Base-by-base conservation (phyloP, 139 green algal species). In the Coccomyxa sp. region DNA sequence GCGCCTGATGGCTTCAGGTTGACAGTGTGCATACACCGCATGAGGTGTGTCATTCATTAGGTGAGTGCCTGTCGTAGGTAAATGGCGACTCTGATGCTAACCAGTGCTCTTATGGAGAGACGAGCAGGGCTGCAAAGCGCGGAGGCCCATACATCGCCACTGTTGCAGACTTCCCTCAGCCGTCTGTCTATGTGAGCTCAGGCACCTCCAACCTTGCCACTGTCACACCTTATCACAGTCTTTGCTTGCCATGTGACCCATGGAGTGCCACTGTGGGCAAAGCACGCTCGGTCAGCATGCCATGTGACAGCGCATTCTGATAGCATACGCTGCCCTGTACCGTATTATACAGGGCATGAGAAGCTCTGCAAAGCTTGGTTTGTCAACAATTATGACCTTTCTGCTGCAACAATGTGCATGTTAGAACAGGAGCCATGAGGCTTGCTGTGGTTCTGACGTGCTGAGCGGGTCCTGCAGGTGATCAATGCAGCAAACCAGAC, bases 111-210 rank as follows among this genome's bases (percentile, higher is more conserved):
- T 41, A 70, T 78, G 50, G 50, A 64, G 44, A 70, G 14, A 35
- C 39, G 3, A 44, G 69, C 44, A 38, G 74, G 0, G 31, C 33
- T 29, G 74, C n/a, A n/a, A 78, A 78, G 74, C 41, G 74, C 12
- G 74, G 74, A 10, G 74, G 74, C 0, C 44, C 74, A 7, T 71
- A 35, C n/a, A 70, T 78, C 40, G 74, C 74, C 0, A 39, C 29
- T 8, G 22, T n/a, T 40, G 74, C 74, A 24, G 41, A 78, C 33
- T 50, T 78, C 34, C 74, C 74, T 27, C 39, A 35, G 8, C 2
- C 74, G 35, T 78, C 74, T 40, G 8, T 78, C 74, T 78, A 71
- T 70, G 74, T 78, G 50, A 18, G 50, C 50, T 64, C 50, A 64
- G 50, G 27, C 18, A 4, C 1, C 50, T 10, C 50, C 5, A 64